phyloP scores from a whole-genome alignment of 139 green algal genomes.

The Zygnema circumcarinatum region DNA sequence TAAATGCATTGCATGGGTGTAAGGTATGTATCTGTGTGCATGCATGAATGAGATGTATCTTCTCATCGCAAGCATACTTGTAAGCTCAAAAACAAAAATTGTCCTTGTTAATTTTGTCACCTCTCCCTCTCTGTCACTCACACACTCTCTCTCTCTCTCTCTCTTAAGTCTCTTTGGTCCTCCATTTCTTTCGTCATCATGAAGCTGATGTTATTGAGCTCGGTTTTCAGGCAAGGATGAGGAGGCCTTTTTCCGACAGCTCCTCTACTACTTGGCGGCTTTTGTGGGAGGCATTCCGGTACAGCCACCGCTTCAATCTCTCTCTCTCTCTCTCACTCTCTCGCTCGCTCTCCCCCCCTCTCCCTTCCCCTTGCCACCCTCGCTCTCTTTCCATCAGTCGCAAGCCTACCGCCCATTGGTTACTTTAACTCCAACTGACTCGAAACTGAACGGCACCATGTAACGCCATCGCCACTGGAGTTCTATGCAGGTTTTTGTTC shows the following conservation, averaged over 20 bases:
- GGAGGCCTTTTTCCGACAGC: constrained; percentile 78
- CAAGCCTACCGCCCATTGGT: neutral
- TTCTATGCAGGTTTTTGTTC: constrained; percentile 90
- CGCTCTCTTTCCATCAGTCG: neutral
- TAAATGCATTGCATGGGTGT: too few relatives aligned
- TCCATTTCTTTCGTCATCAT: constrained; percentile 13
- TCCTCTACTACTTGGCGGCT: constrained; percentile 77
- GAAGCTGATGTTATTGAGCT: neutral
- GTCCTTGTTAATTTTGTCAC: constrained; percentile 4
- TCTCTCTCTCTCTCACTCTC: constrained; percentile 20
- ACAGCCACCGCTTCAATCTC: neutral
- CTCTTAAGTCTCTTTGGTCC: too few relatives aligned
- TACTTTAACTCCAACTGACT: neutral
- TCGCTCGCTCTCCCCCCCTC: neutral
- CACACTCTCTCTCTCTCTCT: neutral
- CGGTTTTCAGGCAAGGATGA: constrained; percentile 50
- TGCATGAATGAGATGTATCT: too few relatives aligned
- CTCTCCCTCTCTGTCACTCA: neutral
- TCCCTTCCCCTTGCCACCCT: constrained; percentile 24
- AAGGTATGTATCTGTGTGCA: too few relatives aligned
- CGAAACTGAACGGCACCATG: too few relatives aligned
- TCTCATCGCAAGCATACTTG: too few relatives aligned
- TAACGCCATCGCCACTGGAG: too few relatives aligned
- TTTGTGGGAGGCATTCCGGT: constrained; percentile 78
- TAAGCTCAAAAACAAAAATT: too few relatives aligned